Conservation (phyloP, 352 stramenopile genomes). For the Peronospora tabacina region DNA sequence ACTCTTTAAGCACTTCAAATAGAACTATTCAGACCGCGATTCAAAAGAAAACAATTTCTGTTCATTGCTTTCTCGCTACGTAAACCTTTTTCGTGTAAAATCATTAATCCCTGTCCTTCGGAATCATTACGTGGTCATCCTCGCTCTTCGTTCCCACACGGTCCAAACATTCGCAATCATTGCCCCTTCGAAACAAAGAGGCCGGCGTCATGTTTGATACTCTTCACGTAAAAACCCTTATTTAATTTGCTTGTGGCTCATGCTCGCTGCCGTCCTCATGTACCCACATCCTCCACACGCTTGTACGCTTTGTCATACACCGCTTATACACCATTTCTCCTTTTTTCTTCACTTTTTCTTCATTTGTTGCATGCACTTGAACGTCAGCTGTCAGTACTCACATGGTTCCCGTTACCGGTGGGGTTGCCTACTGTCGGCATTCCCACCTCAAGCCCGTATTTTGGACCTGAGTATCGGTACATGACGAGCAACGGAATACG, state of each 20-base stretch:
- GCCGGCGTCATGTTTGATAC: conserved; percentile 30
- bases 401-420: conserved; percentile 34
- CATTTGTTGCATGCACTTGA: conserved; percentile 24
- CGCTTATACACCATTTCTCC: conserved; percentile 24
- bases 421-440: conserved; percentile 31
- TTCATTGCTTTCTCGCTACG: conserved; percentile 29
- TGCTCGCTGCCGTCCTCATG: too few relatives aligned
- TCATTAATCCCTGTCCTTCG: conserved; percentile 29
- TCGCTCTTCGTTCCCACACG: conserved; percentile 26
- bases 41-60: conserved; percentile 27
- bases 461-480: conserved; percentile 60
- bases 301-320: conserved; percentile 15
- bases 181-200: conserved; percentile 5
- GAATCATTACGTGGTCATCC: conserved; percentile 27
- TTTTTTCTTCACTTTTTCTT: conserved; percentile 24
- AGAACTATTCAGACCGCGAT: too few relatives aligned
- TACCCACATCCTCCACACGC: conserved; percentile 16
- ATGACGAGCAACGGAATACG: conserved; percentile 50
- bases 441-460: conserved; percentile 50
- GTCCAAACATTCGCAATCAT: conserved; percentile 32
- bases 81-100: conserved; percentile 17
- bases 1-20: too few relatives aligned
- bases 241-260: conserved; percentile 19
- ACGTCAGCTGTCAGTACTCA: conserved; percentile 15
- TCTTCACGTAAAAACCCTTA: conserved; percentile 31